A percentile compares a stretch with the other conserved stretches of the same genome.
Evolutionary conservation across 23 red algal genomes (phyloP).

Genomic region (Pyropia yezoensis): DNA sequence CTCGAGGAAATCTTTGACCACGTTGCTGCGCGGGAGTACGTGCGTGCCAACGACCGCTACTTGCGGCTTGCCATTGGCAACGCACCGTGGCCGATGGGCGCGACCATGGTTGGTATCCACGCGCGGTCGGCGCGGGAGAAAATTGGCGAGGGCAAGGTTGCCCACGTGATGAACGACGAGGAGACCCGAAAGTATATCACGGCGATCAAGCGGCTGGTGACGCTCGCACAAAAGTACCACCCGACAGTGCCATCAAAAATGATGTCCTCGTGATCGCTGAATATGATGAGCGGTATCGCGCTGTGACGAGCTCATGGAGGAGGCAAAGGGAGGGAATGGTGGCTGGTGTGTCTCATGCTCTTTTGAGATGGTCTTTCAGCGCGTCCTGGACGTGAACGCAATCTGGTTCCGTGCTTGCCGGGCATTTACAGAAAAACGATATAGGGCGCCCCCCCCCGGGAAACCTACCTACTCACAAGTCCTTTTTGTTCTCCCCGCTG

Average conservation of each 20-base stretch:
- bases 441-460: too few species aligned
- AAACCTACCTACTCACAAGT: too few species aligned
- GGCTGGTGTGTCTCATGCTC: too few species aligned
- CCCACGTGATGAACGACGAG: constrained; percentile 97
- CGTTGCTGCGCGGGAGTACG: constrained; percentile 44
- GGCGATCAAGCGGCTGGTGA: constrained; percentile 65
- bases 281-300: too few species aligned
- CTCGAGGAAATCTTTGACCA: constrained; percentile 45
- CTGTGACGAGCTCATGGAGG: too few species aligned
- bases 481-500: too few species aligned
- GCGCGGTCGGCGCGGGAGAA: constrained; percentile 83
- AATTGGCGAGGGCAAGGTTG: constrained; percentile 89
- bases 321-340: too few species aligned
- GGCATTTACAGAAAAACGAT: too few species aligned
- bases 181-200: constrained; percentile 81
- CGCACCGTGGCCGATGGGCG: constrained; percentile 92
- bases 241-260: constrained; percentile 59
- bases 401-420: too few species aligned
- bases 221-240: constrained; percentile 50
- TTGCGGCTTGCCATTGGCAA: constrained; percentile 83
- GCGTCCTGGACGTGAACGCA: too few species aligned
- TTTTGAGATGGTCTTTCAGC: too few species aligned
- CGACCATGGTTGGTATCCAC: constrained; percentile 89
- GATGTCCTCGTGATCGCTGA: constrained; percentile 7
- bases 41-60: constrained; percentile 67